Percentiles rank a stretch among this genome's conserved stretches.
Conservation (phyloP, 179 eudicot species). For the Beta lomatogona region DNA sequence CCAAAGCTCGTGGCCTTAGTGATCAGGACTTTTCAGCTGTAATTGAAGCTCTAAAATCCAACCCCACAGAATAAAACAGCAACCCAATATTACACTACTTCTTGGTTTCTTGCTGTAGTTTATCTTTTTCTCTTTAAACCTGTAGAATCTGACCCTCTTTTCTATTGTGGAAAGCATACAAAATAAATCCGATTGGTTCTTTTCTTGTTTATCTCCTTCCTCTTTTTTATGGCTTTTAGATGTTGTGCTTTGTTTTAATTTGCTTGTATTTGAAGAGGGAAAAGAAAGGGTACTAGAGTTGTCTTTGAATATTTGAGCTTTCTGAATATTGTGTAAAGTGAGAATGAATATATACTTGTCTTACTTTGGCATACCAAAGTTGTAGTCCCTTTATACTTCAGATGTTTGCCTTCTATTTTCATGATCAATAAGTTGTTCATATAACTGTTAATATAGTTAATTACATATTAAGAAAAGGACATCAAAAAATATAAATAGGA, state of each 20-base stretch:
- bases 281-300: not conserved
- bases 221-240: not conserved
- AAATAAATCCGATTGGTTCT: not conserved
- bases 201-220: not conserved
- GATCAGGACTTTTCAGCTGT: constrained; percentile 93
- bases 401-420: too few relatives aligned
- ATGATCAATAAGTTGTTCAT: too few relatives aligned
- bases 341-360: not conserved
- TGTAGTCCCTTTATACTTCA: too few relatives aligned
- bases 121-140: not conserved
- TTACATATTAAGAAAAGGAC: too few relatives aligned
- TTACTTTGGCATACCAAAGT: not conserved
- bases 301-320: constrained; percentile 6
- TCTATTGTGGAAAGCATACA: not conserved
- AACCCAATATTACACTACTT: not conserved
- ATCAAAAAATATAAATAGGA: too few relatives aligned
- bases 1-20: constrained; percentile 79
- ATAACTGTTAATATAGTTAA: too few relatives aligned
- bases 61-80: constrained; percentile 26
- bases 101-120: not conserved
- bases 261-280: not conserved
- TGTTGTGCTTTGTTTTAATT: not conserved
- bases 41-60: constrained; percentile 82
- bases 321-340: not conserved
- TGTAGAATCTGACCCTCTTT: not conserved